phyloP scores from a whole-genome alignment of 176 grass and related monocot species.

The Zea mays region Zm-B73-REFERENCE-NAM-5.0 NC_050105.1:1414001-1414500 shows the following conservation, averaged over 20 bases:
- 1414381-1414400: conserved; percentile 46
- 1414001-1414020: conserved; percentile 40
- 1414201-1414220: not conserved
- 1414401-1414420: conserved; percentile 52
- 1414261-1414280: conserved; percentile 29
- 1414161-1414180: conserved; percentile 40
- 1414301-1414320: conserved; percentile 30
- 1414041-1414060: conserved; percentile 43
- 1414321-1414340: conserved; percentile 21
- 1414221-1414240: conserved; percentile 39
- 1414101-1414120: conserved; percentile 35
- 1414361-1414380: conserved; percentile 25
- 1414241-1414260: not conserved
- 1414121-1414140: conserved; percentile 33
- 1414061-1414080: conserved; percentile 48
- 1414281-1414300: conserved; percentile 35
- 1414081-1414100: conserved; percentile 43
- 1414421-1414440: conserved; percentile 44
- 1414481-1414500: conserved; percentile 46
- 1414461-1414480: conserved; percentile 46
- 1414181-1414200: conserved; percentile 35
- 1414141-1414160: conserved; percentile 34
- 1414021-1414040: conserved; percentile 41
- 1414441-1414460: conserved; percentile 39
- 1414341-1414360: conserved; percentile 4